Conservation (phyloP, 2,329 filamentous ascomycete species). For the Pseudogymnoascus sp. region DNA sequence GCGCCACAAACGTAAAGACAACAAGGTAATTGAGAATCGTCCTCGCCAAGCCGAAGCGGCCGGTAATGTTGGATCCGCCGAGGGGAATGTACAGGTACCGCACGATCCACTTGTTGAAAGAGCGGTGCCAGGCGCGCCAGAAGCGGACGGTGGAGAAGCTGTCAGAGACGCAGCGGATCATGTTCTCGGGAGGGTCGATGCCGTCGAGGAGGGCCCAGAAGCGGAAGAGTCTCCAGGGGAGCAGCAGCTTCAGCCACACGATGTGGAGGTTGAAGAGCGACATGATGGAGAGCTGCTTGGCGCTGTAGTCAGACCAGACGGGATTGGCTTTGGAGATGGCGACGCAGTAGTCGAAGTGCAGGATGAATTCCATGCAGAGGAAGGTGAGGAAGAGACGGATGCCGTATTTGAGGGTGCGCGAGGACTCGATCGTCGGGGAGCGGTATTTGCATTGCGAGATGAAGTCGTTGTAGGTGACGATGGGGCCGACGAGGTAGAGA, state of each 20-base stretch:
- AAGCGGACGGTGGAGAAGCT: constrained; percentile 88
- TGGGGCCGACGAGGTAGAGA: constrained; percentile 85
- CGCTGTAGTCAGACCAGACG: constrained; percentile 74
- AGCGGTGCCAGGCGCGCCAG: constrained; percentile 94
- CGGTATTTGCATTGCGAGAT: constrained; percentile 75
- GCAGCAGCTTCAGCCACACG: constrained; percentile 94
- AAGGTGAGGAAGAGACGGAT: constrained; percentile 74
- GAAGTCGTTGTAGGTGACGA: constrained; percentile 97
- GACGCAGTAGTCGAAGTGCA: constrained; percentile 89
- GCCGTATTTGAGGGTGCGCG: constrained; percentile 71
- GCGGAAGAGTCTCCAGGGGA: constrained; percentile 97
- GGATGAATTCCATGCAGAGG: constrained; percentile 80
- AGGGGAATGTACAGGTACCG: constrained; percentile 91
- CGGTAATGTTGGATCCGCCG: constrained; percentile 56
- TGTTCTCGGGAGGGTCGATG: constrained; percentile 94
- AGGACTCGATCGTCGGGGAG: constrained; percentile 58
- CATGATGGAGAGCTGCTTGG: constrained; percentile 79
- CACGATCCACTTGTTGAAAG: constrained; percentile 89
- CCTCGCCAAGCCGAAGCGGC: constrained; percentile 40
- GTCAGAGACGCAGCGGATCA: constrained; percentile 92
- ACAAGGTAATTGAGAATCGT: constrained; percentile 68
- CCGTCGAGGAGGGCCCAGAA: constrained; percentile 90
- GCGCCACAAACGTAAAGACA: constrained; percentile 92
- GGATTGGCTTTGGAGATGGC: constrained; percentile 80
- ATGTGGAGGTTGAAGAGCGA: constrained; percentile 95